Conservation (phyloP, 345 rosid genomes). For the Boechera stricta region DNA sequence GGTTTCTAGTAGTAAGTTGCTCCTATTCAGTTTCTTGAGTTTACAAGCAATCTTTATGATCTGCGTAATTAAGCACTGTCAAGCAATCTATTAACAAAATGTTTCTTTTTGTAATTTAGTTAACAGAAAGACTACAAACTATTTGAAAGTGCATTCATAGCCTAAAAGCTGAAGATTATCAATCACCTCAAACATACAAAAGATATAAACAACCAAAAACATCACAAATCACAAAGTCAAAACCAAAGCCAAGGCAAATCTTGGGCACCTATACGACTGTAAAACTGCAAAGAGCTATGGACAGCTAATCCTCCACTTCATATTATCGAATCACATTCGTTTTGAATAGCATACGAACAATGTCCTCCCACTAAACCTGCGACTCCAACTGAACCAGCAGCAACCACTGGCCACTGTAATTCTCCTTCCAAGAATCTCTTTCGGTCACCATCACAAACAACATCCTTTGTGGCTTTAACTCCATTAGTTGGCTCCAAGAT, state of each 20-base stretch:
- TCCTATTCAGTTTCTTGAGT: not conserved
- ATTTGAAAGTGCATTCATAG: conserved; percentile 11
- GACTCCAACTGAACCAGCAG: conserved; percentile 54
- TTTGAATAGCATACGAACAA: conserved; percentile 51
- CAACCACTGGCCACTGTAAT: conserved; percentile 54
- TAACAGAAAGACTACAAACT: not conserved
- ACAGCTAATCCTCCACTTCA: not conserved
- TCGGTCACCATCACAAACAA: not conserved
- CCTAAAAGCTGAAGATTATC: not conserved
- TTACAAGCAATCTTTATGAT: conserved; percentile 11
- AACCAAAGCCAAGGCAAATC: not conserved
- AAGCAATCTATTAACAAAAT: conserved; percentile 17
- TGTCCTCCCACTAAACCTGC: conserved; percentile 48
- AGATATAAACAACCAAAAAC: not conserved
- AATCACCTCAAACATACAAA: conserved; percentile 2
- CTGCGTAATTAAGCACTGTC: conserved; percentile 2
- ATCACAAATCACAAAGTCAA: not conserved
- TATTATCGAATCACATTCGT: conserved; percentile 32
- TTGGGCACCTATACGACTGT: not conserved
- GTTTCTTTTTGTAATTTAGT: conserved; percentile 1
- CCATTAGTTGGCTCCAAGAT: conserved; percentile 40
- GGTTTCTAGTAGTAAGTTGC: conserved; percentile 1
- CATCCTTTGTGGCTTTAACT: conserved; percentile 24
- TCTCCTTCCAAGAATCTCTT: conserved; percentile 24
- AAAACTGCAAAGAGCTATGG: not conserved